A percentile compares a stretch with the other conserved stretches of the same genome.
Conservation (phyloP, 169 alveolate species). For the Plasmodium malariae region DNA sequence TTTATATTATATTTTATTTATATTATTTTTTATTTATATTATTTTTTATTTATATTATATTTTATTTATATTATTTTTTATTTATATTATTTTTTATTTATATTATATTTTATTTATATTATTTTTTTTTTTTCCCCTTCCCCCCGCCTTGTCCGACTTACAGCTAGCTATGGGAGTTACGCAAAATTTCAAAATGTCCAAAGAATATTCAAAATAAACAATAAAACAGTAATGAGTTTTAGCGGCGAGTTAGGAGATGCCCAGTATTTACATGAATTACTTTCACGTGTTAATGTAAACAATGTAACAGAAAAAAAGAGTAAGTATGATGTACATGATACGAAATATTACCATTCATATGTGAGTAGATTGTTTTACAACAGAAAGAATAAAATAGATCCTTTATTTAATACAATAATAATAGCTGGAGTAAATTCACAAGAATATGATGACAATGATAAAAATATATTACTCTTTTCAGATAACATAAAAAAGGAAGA, state of each 20-base stretch:
- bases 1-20: too few relatives aligned
- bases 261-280: slow-evolving; percentile 48
- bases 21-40: too few relatives aligned
- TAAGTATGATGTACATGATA: slow-evolving; percentile 35
- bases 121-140: neutral
- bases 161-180: slow-evolving; percentile 75
- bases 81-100: slow-evolving; percentile 1
- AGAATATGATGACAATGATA: slow-evolving; percentile 77
- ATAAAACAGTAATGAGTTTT: slow-evolving; percentile 76
- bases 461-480: slow-evolving; percentile 41
- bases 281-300: slow-evolving; percentile 57
- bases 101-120: neutral
- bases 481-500: neutral
- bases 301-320: slow-evolving; percentile 45
- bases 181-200: slow-evolving; percentile 75
- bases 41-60: too few relatives aligned
- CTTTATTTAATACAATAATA: slow-evolving; percentile 74
- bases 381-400: slow-evolving; percentile 79
- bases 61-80: too few relatives aligned
- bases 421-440: slow-evolving; percentile 81
- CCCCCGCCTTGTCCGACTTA: neutral
- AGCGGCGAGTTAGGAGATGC: slow-evolving; percentile 76
- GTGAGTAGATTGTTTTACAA: slow-evolving; percentile 71
- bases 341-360: slow-evolving; percentile 52
- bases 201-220: slow-evolving; percentile 69